Evolutionary conservation across 1,284 basidiomycete species (phyloP).

Genomic region (Meira nashicola): DNA sequence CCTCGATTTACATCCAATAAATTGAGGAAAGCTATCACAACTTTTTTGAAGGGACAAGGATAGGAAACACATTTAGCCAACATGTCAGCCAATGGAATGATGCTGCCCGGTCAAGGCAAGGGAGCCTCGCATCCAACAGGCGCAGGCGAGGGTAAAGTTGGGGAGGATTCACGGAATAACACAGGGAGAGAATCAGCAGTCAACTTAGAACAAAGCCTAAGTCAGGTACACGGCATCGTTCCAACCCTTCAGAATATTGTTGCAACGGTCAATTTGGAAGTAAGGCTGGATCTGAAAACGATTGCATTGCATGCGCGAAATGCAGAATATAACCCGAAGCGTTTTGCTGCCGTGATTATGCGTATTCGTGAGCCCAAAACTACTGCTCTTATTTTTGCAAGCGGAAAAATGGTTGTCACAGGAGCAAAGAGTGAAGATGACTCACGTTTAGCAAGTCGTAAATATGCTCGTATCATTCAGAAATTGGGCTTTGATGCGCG

Average conservation of each 20-base stretch:
- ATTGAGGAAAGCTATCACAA: no score
- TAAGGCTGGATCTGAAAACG: slow-evolving; percentile 93
- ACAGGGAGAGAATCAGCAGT: slow-evolving; percentile 16
- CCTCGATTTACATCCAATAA: neutral
- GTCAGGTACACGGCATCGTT: slow-evolving; percentile 53
- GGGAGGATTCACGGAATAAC: slow-evolving; percentile 21
- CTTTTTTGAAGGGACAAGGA: no score
- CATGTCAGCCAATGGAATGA: slow-evolving; percentile 2
- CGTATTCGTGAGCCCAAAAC: slow-evolving; percentile 99
- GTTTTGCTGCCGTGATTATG: slow-evolving; percentile 99
- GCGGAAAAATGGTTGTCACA: slow-evolving; percentile 99
- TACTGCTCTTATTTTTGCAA: slow-evolving; percentile 97
- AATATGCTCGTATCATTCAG: slow-evolving; percentile 98
- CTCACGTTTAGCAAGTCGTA: slow-evolving; percentile 89
- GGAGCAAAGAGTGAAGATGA: slow-evolving; percentile 99
- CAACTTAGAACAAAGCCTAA: slow-evolving; percentile 35
- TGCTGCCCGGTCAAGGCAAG: slow-evolving; percentile 5
- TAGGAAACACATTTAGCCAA: no score
- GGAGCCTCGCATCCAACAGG: neutral
- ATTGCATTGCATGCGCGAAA: slow-evolving; percentile 96
- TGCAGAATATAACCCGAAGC: slow-evolving; percentile 99
- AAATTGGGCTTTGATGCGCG: slow-evolving; percentile 99
- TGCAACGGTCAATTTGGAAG: slow-evolving; percentile 97
- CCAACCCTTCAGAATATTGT: slow-evolving; percentile 73
- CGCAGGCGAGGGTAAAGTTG: slow-evolving; percentile 15